These are phyloP conservation scores for Talaromyces borbonicus DNA, from an alignment of 495 filamentous ascomycete species.

Conservation along the genomic window DNA sequence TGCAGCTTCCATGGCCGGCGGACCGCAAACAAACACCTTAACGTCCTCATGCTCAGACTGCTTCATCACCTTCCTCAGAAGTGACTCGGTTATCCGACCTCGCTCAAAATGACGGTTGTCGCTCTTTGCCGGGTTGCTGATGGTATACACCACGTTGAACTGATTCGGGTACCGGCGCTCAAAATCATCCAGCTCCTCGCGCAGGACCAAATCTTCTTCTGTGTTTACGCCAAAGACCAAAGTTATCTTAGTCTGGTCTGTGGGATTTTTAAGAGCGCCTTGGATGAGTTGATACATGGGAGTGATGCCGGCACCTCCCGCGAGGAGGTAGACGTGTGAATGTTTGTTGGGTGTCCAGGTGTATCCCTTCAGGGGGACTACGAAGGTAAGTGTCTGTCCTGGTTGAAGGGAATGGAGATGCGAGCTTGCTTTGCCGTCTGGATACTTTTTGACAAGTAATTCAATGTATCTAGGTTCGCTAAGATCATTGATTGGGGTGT, in stretches of 20 bases:
- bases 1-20: slow-evolving; percentile 50
- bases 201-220: slow-evolving; percentile 50
- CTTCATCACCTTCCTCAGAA: slow-evolving; percentile 40
- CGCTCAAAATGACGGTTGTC: slow-evolving; percentile 24
- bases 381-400: slow-evolving; percentile 47
- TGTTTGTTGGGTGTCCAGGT: slow-evolving; percentile 47
- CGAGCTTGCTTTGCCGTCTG: slow-evolving; percentile 48
- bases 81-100: slow-evolving; percentile 46
- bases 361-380: slow-evolving; percentile 39
- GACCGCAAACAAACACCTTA: slow-evolving; percentile 60
- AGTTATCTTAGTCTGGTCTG: slow-evolving; percentile 51
- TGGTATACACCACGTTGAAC: slow-evolving; percentile 50
- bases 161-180: slow-evolving; percentile 44
- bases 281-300: slow-evolving; percentile 52
- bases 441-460: slow-evolving; percentile 55
- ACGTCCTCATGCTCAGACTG: slow-evolving; percentile 26
- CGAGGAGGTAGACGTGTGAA: slow-evolving; percentile 46
- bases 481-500: slow-evolving; percentile 47
- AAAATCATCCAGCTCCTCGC: slow-evolving; percentile 38
- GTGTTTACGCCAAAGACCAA: slow-evolving; percentile 58
- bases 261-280: slow-evolving; percentile 51
- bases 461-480: slow-evolving; percentile 48
- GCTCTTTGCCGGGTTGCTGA: slow-evolving; percentile 33
- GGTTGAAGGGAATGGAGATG: slow-evolving; percentile 52
- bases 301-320: slow-evolving; percentile 56